Base-by-base conservation (phyloP, 495 filamentous ascomycete genomes). In the Penicillium bovifimosum region DNA sequence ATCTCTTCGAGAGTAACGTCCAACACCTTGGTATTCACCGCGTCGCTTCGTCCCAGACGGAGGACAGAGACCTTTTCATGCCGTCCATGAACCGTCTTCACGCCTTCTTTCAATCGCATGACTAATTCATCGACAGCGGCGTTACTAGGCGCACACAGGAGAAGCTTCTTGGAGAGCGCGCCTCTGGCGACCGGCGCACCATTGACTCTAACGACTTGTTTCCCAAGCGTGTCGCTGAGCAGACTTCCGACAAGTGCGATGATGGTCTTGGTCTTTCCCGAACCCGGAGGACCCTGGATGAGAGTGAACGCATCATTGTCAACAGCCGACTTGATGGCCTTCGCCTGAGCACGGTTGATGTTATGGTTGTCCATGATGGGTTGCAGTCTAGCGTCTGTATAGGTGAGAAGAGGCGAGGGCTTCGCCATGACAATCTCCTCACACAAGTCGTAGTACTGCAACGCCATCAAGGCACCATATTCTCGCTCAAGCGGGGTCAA, bases 241-340 rank as follows among this genome's bases (percentile, higher is more conserved):
- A 97, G 75, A 53, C 90, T 88, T 38, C 93, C 93, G 11, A 96
- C 90, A 73, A 97, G 95, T 41, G 92, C 93, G 52, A 96, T 82
- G 48, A 98, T 97, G 0, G 93, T 98, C 66, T 97, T 98, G 0
- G 93, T 98, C 70, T 98, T 98, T 61, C 93, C 93, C 4, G 92
- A 93, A 62, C 93, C 93, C 1, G 93, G 93, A 43, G 93, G 95
- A 35, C 93, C 93, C 69, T 98, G 93, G 50, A 98, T 88, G 43
- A 98, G 76, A 7, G 91, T 96, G 64, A 98, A 98, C 0, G 86
- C 93, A 69, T 96, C 91, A 58, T 96, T 96, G 57, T 92, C 90
- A 29, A 90, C 79, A 5, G 91, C 95, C 47, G 91, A 93, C 51
- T 89, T 79, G 55, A 98, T 86, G 28, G 93, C 93, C 57, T 87